A percentile compares a stretch with the other conserved stretches of the same genome.
Evolutionary conservation across 306 rosid species (phyloP).

Genomic region (Coriaria nepalensis): DNA sequence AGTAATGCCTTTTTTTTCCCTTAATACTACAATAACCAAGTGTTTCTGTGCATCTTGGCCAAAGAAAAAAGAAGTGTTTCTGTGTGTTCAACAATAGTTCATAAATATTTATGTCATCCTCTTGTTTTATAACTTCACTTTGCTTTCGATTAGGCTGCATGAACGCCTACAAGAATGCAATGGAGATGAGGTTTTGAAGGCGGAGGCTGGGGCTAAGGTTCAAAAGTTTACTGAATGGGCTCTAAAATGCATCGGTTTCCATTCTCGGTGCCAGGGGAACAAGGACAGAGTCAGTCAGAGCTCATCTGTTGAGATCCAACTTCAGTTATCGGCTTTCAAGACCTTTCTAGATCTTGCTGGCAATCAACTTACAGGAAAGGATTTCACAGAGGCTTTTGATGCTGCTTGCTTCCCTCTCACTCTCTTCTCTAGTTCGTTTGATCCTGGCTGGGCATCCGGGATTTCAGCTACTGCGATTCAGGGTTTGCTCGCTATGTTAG

Average conservation of each 20-base stretch:
- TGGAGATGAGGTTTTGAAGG: slow-evolving; percentile 79
- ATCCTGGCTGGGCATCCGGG: slow-evolving; percentile 79
- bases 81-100: no score
- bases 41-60: no score
- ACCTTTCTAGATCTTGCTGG: slow-evolving; percentile 75
- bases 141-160: slow-evolving; percentile 42
- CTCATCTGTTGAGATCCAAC: slow-evolving; percentile 59
- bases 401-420: slow-evolving; percentile 90
- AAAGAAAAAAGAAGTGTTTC: no score
- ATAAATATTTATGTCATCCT: no score
- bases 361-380: slow-evolving; percentile 75
- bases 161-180: slow-evolving; percentile 89
- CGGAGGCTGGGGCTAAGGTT: slow-evolving; percentile 75
- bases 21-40: no score
- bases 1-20: no score
- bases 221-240: slow-evolving; percentile 92
- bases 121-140: background rate
- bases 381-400: slow-evolving; percentile 89
- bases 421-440: slow-evolving; percentile 73
- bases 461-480: slow-evolving; percentile 67
- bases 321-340: slow-evolving; percentile 75
- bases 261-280: slow-evolving; percentile 51
- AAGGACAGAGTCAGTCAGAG: slow-evolving; percentile 35
- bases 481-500: slow-evolving; percentile 66
- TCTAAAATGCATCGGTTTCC: slow-evolving; percentile 71